Conservation (phyloP, 345 rosid species). For the Eucalyptus coolabah region DNA sequence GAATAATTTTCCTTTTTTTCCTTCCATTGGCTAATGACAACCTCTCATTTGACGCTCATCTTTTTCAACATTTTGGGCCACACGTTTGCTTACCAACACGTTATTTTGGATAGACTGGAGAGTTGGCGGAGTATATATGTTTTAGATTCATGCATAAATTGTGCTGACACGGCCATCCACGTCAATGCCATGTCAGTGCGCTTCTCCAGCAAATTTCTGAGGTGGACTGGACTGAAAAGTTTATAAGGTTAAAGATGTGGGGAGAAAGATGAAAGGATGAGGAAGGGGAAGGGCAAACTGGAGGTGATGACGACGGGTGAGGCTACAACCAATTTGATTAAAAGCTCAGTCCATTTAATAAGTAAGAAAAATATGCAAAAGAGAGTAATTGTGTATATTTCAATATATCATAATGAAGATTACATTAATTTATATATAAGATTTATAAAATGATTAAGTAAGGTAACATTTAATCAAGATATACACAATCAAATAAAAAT, state of each 20-base stretch:
- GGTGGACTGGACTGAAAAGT: not conserved
- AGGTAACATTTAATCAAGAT: too few species aligned
- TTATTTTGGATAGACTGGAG: not conserved
- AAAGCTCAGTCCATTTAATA: too few species aligned
- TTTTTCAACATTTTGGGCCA: not conserved
- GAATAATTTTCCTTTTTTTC: not conserved
- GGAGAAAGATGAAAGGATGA: not conserved
- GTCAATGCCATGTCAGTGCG: not conserved
- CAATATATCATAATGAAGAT: too few species aligned
- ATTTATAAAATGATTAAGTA: too few species aligned
- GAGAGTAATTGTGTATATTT: too few species aligned
- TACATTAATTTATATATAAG: too few species aligned
- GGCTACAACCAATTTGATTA: too few species aligned
- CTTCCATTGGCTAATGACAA: not conserved
- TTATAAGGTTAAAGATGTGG: not conserved
- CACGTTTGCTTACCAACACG: not conserved
- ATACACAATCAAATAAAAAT: too few species aligned
- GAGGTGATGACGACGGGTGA: not conserved
- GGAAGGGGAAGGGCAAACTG: not conserved
- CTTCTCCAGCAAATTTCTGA: not conserved
- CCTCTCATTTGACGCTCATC: not conserved
- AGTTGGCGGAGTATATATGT: not conserved
- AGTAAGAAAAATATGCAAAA: too few species aligned
- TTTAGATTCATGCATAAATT: not conserved
- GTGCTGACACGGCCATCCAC: not conserved